Conservation (phyloP, 768 basidiomycete genomes). For the Roridomyces roridus region DNA sequence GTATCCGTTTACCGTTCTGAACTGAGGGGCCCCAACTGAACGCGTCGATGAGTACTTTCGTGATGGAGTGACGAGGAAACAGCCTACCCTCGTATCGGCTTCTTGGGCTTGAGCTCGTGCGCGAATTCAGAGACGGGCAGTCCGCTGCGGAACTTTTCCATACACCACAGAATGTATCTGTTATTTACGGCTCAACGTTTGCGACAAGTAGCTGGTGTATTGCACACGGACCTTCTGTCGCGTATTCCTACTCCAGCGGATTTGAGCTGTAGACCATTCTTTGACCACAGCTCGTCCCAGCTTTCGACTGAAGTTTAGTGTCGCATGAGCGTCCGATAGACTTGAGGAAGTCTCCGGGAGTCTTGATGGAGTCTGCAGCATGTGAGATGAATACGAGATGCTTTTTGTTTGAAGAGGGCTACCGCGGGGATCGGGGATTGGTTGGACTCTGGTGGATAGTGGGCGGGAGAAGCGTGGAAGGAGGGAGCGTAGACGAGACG, state of each 20-base stretch:
- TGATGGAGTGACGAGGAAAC: not conserved
- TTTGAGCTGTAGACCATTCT: constrained; percentile 62
- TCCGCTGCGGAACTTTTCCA: constrained; percentile 77
- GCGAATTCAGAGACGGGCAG: constrained; percentile 63
- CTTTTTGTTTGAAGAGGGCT: constrained; percentile 20
- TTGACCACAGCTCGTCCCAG: constrained; percentile 81
- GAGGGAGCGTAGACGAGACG: constrained; percentile 13
- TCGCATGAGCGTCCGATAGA: constrained; percentile 75
- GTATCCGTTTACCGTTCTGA: constrained; percentile 77
- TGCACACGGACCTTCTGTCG: constrained; percentile 62
- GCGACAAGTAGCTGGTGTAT: not conserved
- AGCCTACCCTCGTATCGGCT: constrained; percentile 80
- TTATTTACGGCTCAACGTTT: not conserved
- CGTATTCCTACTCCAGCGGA: constrained; percentile 68
- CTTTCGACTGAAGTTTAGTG: constrained; percentile 65
- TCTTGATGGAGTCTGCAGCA: constrained; percentile 52
- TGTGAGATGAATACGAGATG: constrained; percentile 16
- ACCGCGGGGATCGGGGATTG: constrained; percentile 46
- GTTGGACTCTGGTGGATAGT: constrained; percentile 40
- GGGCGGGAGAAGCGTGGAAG: constrained; percentile 38
- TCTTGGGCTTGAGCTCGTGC: constrained; percentile 70
- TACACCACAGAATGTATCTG: constrained; percentile 86
- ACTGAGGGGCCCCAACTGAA: constrained; percentile 76
- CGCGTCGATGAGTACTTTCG: not conserved
- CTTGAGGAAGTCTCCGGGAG: constrained; percentile 70